Conservation (phyloP, 2,329 filamentous ascomycete genomes). For the Calonectria pauciramosa region DNA sequence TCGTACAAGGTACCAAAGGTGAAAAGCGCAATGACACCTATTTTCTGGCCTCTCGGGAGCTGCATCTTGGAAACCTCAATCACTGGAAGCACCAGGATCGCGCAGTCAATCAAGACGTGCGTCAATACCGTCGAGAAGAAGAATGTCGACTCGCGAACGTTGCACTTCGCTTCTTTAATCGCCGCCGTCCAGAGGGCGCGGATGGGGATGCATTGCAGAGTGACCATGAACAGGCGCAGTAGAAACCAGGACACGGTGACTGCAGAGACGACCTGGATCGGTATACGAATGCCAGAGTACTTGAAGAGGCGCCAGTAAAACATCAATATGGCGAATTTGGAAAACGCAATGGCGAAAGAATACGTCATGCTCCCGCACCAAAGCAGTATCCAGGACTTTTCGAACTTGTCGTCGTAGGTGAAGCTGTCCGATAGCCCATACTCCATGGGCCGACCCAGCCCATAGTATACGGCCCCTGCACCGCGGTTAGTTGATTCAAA, state of each 20-base stretch:
- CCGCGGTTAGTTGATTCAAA: conserved; percentile 1
- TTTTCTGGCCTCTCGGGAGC: not conserved
- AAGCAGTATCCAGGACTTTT: conserved; percentile 39
- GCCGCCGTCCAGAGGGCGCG: not conserved
- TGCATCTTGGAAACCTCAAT: not conserved
- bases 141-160: not conserved
- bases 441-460: not conserved
- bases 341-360: conserved; percentile 45
- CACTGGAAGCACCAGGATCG: not conserved
- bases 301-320: conserved; percentile 50
- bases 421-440: not conserved
- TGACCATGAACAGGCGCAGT: not conserved
- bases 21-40: not conserved
- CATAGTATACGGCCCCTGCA: conserved; percentile 3
- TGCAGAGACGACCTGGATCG: not conserved
- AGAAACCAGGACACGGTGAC: not conserved
- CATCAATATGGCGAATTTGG: conserved; percentile 47
- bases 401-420: not conserved
- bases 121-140: conserved; percentile 1
- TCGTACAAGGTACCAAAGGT: not conserved
- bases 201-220: not conserved
- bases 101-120: not conserved
- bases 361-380: conserved; percentile 47
- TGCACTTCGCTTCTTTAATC: not conserved
- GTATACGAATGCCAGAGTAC: conserved; percentile 32